phyloP scores from a whole-genome alignment of 1,139 yeast species.

The Casaregolazyma lundiana region DNA sequence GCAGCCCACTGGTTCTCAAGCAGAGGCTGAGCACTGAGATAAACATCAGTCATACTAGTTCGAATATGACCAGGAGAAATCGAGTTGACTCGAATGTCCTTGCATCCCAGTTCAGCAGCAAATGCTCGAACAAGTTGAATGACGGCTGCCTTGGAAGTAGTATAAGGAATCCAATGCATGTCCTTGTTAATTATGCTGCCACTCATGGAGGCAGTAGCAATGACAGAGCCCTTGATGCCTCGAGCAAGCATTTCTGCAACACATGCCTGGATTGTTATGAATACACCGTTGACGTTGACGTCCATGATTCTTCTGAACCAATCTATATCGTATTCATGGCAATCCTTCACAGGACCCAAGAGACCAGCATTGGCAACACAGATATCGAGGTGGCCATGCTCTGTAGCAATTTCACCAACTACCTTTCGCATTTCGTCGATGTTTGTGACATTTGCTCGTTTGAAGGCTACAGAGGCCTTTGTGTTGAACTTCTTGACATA shows the following conservation, averaged over 20 bases:
- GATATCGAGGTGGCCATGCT: constrained; percentile 55
- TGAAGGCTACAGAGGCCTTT: constrained; percentile 41
- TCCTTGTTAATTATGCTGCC: constrained; percentile 53
- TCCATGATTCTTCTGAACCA: constrained; percentile 44
- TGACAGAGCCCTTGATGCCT: constrained; percentile 46
- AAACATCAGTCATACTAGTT: constrained; percentile 28
- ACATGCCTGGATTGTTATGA: constrained; percentile 49
- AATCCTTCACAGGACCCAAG: constrained; percentile 44
- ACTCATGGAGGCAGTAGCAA: constrained; percentile 55
- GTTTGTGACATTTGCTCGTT: constrained; percentile 43
- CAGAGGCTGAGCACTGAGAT: constrained; percentile 26
- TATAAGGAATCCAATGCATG: constrained; percentile 53
- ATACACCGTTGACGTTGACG: constrained; percentile 48
- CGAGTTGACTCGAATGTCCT: constrained; percentile 44
- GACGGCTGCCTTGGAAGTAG: constrained; percentile 57
- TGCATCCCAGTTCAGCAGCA: constrained; percentile 48
- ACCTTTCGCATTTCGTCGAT: constrained; percentile 40
- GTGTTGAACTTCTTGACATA: constrained; percentile 33
- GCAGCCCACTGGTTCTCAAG: constrained; percentile 31
- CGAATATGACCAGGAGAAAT: constrained; percentile 54
- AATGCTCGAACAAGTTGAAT: constrained; percentile 49
- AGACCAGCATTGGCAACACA: constrained; percentile 68
- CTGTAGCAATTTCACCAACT: constrained; percentile 42
- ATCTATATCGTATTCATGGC: constrained; percentile 40
- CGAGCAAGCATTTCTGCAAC: constrained; percentile 43